These are phyloP conservation scores for Berberis vulgaris DNA, from an alignment of 164 flowering plant genomes.

Conservation along the genomic window DNA sequence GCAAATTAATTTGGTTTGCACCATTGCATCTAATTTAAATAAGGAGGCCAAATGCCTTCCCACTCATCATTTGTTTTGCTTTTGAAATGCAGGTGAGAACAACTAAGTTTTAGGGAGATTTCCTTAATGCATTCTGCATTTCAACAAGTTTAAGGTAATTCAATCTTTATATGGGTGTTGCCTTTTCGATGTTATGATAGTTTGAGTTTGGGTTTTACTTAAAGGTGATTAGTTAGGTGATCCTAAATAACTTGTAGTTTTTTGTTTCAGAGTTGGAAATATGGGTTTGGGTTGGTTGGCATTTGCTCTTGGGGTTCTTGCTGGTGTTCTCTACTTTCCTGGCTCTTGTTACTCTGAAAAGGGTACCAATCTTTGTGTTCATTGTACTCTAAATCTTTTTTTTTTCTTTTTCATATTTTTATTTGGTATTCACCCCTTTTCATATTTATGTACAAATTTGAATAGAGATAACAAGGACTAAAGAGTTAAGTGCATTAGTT, in stretches of 20 bases:
- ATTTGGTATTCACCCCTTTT: too few relatives aligned
- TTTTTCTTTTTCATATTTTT: too few relatives aligned
- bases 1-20: too few relatives aligned
- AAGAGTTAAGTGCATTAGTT: too few relatives aligned
- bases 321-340: constrained; percentile 9
- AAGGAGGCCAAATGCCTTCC: too few relatives aligned
- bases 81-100: too few relatives aligned
- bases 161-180: neutral
- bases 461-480: too few relatives aligned
- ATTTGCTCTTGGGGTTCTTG: constrained; percentile 2
- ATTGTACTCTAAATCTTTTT: neutral
- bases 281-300: constrained; percentile 8
- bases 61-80: too few relatives aligned
- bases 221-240: neutral
- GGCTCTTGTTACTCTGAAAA: constrained; percentile 15
- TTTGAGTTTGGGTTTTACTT: neutral
- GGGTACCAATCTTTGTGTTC: constrained; percentile 6
- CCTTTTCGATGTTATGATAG: neutral
- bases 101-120: neutral
- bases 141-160: neutral
- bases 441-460: too few relatives aligned
- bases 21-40: too few relatives aligned
- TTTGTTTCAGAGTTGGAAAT: neutral
- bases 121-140: neutral
- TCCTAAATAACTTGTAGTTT: neutral